Base-by-base conservation (phyloP, 495 filamentous ascomycete genomes). In the Bathelium albidoporum region DNA sequence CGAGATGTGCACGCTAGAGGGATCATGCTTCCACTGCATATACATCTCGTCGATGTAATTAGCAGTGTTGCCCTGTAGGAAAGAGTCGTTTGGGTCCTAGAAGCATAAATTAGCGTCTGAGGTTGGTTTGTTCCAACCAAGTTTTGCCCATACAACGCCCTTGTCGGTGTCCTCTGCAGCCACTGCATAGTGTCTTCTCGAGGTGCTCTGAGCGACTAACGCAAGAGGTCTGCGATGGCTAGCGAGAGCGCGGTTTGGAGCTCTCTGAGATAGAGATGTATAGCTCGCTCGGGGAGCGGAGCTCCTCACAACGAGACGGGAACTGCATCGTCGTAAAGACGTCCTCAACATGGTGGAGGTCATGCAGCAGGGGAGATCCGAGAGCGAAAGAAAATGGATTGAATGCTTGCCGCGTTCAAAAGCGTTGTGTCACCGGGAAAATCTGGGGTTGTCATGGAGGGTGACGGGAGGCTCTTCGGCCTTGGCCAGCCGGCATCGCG, bases 31-130 rank as follows among this genome's bases (percentile, higher is more conserved):
- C 94, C 94, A 98, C 69, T 89, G 84, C 76, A 98, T 76, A 77
- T 98, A 98, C 94, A 98, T 98, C 82, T 96, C 94, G 76, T 98
- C 94, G 75, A 98, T 87, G 77, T 98, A 98, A 79, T 96, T 97
- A 74, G 94, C 94, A 63, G 92, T 89, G 79, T 87, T 96, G 45
- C 94, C 94, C 64, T 88, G 86, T 59, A 97, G 83, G 82, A 97
- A 98, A 76, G 86, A 94, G 79, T 98, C 94, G 71, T 87, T 93
- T 60, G 95, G 83, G 71, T 95, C 88, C 84, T 89, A 75, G 60
- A 53, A 58, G n/a, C n/a, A n/a, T n/a, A n/a, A n/a, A n/a, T n/a
- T n/a, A n/a, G n/a, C n/a, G n/a, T n/a, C n/a, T n/a, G n/a, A n/a
- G n/a, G n/a, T n/a, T n/a, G n/a, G n/a, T n/a, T n/a, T n/a, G n/a